A percentile compares a stretch with the other conserved stretches of the same genome.
Evolutionary conservation across 2,329 filamentous ascomycete genomes (phyloP).

Genomic region (Septoria linicola): DNA sequence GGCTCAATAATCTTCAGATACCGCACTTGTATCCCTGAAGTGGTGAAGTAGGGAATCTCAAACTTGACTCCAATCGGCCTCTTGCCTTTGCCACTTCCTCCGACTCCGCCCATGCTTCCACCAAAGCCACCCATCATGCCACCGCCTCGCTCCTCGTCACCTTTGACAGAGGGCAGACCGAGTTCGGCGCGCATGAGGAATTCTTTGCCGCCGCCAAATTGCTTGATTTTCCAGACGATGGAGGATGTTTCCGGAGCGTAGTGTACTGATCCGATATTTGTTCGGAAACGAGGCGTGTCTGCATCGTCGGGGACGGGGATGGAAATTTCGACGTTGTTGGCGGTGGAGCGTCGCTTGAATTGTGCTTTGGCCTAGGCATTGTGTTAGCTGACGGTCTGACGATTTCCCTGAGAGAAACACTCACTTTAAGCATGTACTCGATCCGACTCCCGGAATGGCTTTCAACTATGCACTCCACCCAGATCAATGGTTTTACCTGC

Average conservation of each 20-base stretch:
- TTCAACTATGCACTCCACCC: constrained; percentile 97
- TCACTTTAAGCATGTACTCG: constrained; percentile 94
- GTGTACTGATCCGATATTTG: constrained; percentile 94
- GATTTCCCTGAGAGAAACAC: constrained; percentile 10
- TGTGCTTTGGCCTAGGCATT: constrained; percentile 74
- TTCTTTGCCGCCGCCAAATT: constrained; percentile 97
- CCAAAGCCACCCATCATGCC: constrained; percentile 98
- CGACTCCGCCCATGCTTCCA: constrained; percentile 90
- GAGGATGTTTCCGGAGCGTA: constrained; percentile 96
- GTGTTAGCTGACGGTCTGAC: constrained; percentile 3
- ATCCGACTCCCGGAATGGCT: constrained; percentile 92
- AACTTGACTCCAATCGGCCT: constrained; percentile 98
- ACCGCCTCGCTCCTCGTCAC: constrained; percentile 84
- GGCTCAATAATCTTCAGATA: constrained; percentile 99
- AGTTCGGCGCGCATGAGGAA: constrained; percentile 98
- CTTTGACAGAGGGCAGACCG: constrained; percentile 87
- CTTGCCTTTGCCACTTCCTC: constrained; percentile 86
- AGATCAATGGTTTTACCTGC: constrained; percentile 96
- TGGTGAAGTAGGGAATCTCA: constrained; percentile 99
- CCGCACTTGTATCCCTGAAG: constrained; percentile 94
- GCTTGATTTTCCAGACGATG: constrained; percentile 99
- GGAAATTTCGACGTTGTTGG: constrained; percentile 97
- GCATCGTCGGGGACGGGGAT: constrained; percentile 97
- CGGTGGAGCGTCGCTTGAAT: constrained; percentile 95
- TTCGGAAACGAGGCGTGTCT: constrained; percentile 91